Evolutionary conservation across 208 protist species (phyloP), one percentile per base, ranked within the genome.

Genomic region (Crithidia acanthocephali): DNA sequence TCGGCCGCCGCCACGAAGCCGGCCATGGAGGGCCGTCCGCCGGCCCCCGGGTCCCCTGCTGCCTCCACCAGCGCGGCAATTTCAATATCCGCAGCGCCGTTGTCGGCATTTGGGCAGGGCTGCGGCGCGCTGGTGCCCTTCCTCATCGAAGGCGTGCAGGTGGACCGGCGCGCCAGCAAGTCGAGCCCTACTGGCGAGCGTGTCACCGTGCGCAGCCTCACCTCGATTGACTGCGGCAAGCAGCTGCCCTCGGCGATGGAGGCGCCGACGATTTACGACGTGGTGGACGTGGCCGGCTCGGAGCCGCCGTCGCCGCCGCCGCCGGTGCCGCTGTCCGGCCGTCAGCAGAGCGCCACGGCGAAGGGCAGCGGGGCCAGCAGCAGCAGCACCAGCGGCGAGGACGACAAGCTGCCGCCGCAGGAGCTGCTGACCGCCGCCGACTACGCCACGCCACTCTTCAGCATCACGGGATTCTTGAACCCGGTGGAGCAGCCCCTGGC

Each of bases 401-500:
- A 80, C 22, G 74, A 37, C 30, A 55, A 28, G 40, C 27, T 56
- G 27, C 22, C 59, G 1, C 15, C 53, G n/a, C 27, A 16, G 47
- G 47, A 63, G 57, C 56, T 55, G 48, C 45, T 20, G 5, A 42
- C 61, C 0, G 20, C 55, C 5, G 40, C 30, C 35, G 52, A 59
- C 58, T 66, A 78, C 52, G 73, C 63, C 47, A 65, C 57, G 10
- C 82, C 91, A 42, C 70, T 96, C 20, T 66, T 96, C 35, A 77
- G 85, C 63, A 75, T 91, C 58, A 74, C 64, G 18, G 86, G 74
- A 6, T 78, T 83, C 30, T 56, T 93, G 56, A 79, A 91, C 60
- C 91, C 91, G 13, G 72, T 89, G 13, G 82, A 88, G 77, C 83
- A 92, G 73, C 84, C 77, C 42, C 67, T 92, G 42, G 51, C 65